Percentiles rank a stretch among this genome's conserved stretches.
phyloP scores from a whole-genome alignment of 2,329 filamentous ascomycete species.

The Beauveria australis region DNA sequence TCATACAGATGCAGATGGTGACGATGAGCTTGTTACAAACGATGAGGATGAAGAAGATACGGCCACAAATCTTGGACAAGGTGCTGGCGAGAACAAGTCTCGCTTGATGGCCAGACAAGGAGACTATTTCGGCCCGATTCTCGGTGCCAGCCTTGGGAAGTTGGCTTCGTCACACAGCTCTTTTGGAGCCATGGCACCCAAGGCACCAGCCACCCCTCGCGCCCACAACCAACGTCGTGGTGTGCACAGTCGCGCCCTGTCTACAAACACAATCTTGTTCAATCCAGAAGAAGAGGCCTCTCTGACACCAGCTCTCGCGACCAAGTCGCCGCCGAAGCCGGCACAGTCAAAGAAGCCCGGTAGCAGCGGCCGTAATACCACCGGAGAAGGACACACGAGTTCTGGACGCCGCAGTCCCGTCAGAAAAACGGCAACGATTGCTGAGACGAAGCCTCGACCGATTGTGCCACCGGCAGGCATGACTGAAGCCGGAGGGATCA shows the following conservation, averaged over 20 bases:
- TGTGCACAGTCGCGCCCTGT: constrained; percentile 64
- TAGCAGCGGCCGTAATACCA: constrained; percentile 25
- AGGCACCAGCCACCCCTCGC: constrained; percentile 24
- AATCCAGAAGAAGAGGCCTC: constrained; percentile 49
- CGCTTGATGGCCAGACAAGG: constrained; percentile 23
- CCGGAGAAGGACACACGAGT: constrained; percentile 13
- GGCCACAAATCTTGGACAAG: constrained; percentile 32
- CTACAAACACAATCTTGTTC: constrained; percentile 77
- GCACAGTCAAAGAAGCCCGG: constrained; percentile 27
- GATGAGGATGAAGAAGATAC: constrained; percentile 61
- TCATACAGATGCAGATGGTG: constrained; percentile 77
- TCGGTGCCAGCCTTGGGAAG: constrained; percentile 20
- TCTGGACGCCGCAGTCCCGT: constrained; percentile 33
- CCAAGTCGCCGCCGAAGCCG: constrained; percentile 32
- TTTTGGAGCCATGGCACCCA: constrained; percentile 15
- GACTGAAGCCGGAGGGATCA: constrained; percentile 27
- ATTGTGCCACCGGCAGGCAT: constrained; percentile 38
- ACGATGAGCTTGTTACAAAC: constrained; percentile 81
- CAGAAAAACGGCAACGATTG: constrained; percentile 33
- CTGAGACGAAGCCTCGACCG: constrained; percentile 48
- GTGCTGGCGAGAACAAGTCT: constrained; percentile 19
- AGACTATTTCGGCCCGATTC: constrained; percentile 9
- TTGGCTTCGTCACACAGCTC: constrained; percentile 27
- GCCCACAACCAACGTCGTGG: constrained; percentile 28
- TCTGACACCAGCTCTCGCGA: constrained; percentile 29